Conservation (phyloP, 768 basidiomycete species). For the Lactarius pseudohatsudake region DNA sequence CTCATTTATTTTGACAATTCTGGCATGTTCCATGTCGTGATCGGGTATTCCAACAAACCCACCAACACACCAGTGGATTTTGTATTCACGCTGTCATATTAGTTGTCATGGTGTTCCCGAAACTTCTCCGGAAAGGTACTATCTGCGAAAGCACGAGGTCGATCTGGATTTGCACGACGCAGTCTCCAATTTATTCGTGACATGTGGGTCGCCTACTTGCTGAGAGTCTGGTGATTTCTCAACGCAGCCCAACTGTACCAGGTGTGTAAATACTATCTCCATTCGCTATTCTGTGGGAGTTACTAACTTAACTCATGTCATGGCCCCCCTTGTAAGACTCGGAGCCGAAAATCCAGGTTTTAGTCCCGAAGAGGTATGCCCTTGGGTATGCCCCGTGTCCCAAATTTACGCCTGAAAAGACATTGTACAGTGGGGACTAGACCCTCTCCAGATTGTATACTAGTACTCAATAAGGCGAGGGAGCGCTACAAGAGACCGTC, state of each 20-base stretch:
- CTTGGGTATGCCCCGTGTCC: too few relatives aligned
- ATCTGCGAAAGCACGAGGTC: neutral
- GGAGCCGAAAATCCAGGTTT: neutral
- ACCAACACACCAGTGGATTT: neutral
- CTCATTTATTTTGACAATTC: neutral
- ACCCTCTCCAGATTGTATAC: neutral
- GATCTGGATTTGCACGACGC: neutral
- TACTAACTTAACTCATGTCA: neutral
- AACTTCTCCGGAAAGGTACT: neutral
- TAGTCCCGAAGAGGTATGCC: neutral
- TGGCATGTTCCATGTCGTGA: neutral
- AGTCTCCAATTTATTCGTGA: neutral
- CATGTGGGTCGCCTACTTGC: neutral
- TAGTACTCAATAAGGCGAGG: neutral
- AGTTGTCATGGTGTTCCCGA: neutral
- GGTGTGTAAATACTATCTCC: too few relatives aligned
- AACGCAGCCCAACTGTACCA: too few relatives aligned
- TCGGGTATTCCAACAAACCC: neutral
- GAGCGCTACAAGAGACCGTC: too few relatives aligned
- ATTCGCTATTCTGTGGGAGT: neutral
- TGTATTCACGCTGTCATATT: neutral
- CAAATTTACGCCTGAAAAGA: neutral
- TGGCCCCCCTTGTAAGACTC: neutral
- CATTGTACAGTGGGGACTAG: neutral
- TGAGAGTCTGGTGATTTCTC: too few relatives aligned